Percentiles rank a stretch among this genome's conserved stretches.
Evolutionary conservation across 179 eudicot species (phyloP).

Genomic region (Beta macrorhiza): DNA sequence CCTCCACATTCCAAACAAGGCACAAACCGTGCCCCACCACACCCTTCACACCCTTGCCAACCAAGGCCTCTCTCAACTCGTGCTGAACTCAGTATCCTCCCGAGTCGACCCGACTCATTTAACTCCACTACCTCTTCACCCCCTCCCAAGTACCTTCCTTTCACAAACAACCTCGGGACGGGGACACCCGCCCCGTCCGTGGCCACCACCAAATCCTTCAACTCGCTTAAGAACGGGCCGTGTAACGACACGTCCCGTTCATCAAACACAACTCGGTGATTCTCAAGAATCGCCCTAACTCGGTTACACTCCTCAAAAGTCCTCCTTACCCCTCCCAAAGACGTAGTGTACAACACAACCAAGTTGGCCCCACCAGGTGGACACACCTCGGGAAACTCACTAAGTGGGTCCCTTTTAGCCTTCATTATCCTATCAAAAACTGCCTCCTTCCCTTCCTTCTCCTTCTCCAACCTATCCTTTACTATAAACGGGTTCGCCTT

Average conservation of each 20-base stretch:
- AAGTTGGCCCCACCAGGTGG: slow-evolving; percentile 68
- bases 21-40: slow-evolving; percentile 88
- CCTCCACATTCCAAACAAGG: slow-evolving; percentile 91
- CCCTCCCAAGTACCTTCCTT: slow-evolving; percentile 84
- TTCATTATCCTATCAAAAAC: slow-evolving; percentile 40
- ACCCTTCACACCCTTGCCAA: slow-evolving; percentile 72
- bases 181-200: slow-evolving; percentile 35
- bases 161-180: slow-evolving; percentile 75
- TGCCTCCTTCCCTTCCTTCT: slow-evolving; percentile 63
- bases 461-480: slow-evolving; percentile 59
- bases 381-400: slow-evolving; percentile 57
- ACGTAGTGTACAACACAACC: slow-evolving; percentile 79
- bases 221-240: slow-evolving; percentile 55
- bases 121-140: slow-evolving; percentile 70
- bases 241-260: slow-evolving; percentile 86
- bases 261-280: slow-evolving; percentile 69
- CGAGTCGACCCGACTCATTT: slow-evolving; percentile 74
- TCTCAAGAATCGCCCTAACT: slow-evolving; percentile 62
- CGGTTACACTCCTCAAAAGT: slow-evolving; percentile 80
- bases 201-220: slow-evolving; percentile 49
- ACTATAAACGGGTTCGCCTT: slow-evolving; percentile 69
- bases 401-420: slow-evolving; percentile 58
- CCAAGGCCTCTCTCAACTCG: slow-evolving; percentile 78
- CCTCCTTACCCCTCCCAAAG: slow-evolving; percentile 76
- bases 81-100: slow-evolving; percentile 59